Evolutionary conservation across 768 basidiomycete species (phyloP), one percentile per base, ranked within the genome.

Genomic region (Suillus tomentosus): DNA sequence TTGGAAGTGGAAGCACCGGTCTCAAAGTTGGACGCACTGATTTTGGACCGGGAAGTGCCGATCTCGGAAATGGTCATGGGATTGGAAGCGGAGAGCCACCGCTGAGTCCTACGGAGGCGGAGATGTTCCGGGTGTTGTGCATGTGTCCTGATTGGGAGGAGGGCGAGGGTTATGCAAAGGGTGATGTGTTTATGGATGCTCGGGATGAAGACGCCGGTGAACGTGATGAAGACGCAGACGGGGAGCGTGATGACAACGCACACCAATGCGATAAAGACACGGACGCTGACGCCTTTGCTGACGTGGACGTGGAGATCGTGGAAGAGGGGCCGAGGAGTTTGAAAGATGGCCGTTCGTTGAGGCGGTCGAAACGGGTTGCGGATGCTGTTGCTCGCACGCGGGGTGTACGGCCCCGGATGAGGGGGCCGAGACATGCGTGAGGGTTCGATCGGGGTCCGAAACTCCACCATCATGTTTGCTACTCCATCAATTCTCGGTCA

Each of bases 301-400:
- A 61, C 22, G 43, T 40, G 24, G 54, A 57, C 13, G 61, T 37
- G 5, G 62, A 60, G 36, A 45, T 66, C 42, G 63, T 39, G 36
- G 66, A 60, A 54, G 62, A 61, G 14, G 36, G 22, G 22, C 24
- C 66, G 9, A 40, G 36, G 39, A 54, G 53, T 55, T 40, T 19
- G 39, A 42, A 58, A 42, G 39, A 58, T 42, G 40, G 57, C 17
- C 57, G 57, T 31, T 69, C 70, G 31, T 42, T 67, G 53, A 70
- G 70, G 36, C 81, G 89, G 64, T 92, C 90, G 65, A 89, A 86
- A 77, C 80, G 90, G 54, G 89, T 90, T 24, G 88, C 88, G 37
- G 81, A 85, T 64, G 84, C 85, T 51, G 82, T 83, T 55, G 82
- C 82, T 9, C 80, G 84, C 50, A 76, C 82, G 39, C 81, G 81